Evolutionary conservation across 495 filamentous ascomycete species (phyloP).

Genomic region (Hypoxylon intermedium): DNA sequence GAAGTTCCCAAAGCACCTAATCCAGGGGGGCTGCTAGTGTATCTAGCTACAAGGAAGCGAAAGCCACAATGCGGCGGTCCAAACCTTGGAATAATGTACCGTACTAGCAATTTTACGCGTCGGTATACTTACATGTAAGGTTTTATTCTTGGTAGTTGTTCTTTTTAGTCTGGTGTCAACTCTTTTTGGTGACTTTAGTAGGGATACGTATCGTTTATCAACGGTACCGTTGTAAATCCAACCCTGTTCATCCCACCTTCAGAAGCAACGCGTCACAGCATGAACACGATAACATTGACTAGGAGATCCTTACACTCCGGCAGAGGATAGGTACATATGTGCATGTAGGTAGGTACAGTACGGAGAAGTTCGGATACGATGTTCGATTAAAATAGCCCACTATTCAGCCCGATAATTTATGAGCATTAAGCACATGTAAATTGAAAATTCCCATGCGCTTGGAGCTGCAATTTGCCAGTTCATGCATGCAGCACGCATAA

Average conservation of each 20-base stretch:
- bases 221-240: not conserved
- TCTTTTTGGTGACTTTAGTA: not conserved
- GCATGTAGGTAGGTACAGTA: not conserved
- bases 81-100: not conserved
- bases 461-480: not conserved
- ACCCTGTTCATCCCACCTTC: constrained; percentile 19
- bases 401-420: not conserved
- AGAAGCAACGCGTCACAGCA: constrained; percentile 16
- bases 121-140: not conserved
- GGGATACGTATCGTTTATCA: not conserved
- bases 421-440: not conserved
- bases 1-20: constrained; percentile 17
- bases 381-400: not conserved
- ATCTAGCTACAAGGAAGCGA: constrained; percentile 28
- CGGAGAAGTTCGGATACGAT: not conserved
- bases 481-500: not conserved
- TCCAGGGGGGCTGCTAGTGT: constrained; percentile 17
- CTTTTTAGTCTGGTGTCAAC: too few species aligned
- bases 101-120: constrained; percentile 2
- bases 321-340: not conserved
- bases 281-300: constrained; percentile 1
- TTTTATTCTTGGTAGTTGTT: not conserved
- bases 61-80: constrained; percentile 21
- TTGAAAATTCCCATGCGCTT: not conserved
- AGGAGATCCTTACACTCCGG: not conserved